Evolutionary conservation across 2,329 filamentous ascomycete genomes (phyloP), one percentile per base, ranked within the genome.

Genomic region (Colletotrichum spinosum): DNA sequence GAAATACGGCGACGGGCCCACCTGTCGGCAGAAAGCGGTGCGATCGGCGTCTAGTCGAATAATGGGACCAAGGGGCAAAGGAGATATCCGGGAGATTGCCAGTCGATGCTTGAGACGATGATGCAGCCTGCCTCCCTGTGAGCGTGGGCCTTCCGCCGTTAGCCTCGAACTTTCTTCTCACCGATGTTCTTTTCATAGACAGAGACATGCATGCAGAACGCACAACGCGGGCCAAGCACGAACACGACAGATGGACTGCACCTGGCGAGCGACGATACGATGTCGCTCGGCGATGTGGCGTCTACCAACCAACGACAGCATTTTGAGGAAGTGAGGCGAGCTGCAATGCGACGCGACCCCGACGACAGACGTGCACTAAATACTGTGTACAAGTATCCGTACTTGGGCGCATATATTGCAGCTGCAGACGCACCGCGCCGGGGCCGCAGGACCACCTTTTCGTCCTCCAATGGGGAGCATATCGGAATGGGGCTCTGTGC

Each of bases 341-440:
- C 51, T 65, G 56, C 61, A 55, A 56, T 65, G 57, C 57, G n/a
- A 62, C 57, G 45, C 57, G 51, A 60, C 50, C 38, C 17, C 48
- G 35, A 54, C 48, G 49, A 25, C 25, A 54, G 38, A 11, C 45
- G 41, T 41, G 25, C 25, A 25, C 25, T 25, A 17, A 17, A 17
- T 17, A 25, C 25, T 25, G 4, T 25, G 25, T 25, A 25, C 25
- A 17, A 17, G 17, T 17, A 17, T 25, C 4, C 4, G 25, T 25
- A 25, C 3, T 25, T 25, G 25, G 5, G 5, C 25, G 25, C 25
- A 25, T 25, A 59, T 25, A 44, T 53, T 53, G 56, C 61, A 55
- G 50, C 25, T 37, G 45, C 61, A 49, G 44, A 41, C 13, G 62
- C 57, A 51, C 45, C 17, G 45, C 39, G 51, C 51, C 57, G 57